Percentiles rank a stretch among this genome's conserved stretches.
These are phyloP conservation scores for Rhynchosporium agropyri DNA, from an alignment of 2,329 filamentous ascomycete species.

Conservation along the genomic window DNA sequence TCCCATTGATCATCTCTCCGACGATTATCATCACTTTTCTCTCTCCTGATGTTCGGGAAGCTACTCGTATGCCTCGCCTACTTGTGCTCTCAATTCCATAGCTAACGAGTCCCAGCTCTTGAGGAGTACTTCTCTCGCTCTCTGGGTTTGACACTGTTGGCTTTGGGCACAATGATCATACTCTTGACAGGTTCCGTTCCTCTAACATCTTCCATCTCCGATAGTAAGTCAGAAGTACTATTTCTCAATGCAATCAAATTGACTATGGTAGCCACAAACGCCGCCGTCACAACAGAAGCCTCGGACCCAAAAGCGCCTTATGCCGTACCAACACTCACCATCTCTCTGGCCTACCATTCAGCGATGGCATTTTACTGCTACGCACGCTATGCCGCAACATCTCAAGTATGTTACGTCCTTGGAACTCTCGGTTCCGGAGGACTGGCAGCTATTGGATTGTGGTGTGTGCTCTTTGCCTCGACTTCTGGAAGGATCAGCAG, in stretches of 20 bases:
- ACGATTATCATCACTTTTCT: slow-evolving; percentile 63
- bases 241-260: slow-evolving; percentile 8
- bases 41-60: slow-evolving; percentile 57
- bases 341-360: slow-evolving; percentile 61
- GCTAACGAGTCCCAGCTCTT: slow-evolving; percentile 21
- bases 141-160: slow-evolving; percentile 60
- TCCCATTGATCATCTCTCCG: slow-evolving; percentile 58
- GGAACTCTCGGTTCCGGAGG: slow-evolving; percentile 53
- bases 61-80: slow-evolving; percentile 50
- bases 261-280: slow-evolving; percentile 32
- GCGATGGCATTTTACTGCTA: slow-evolving; percentile 61
- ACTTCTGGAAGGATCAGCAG: slow-evolving; percentile 59
- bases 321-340: slow-evolving; percentile 60
- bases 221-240: slow-evolving; percentile 30
- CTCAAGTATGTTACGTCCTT: slow-evolving; percentile 54
- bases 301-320: slow-evolving; percentile 55
- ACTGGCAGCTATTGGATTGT: slow-evolving; percentile 59
- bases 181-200: slow-evolving; percentile 67
- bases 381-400: slow-evolving; percentile 55
- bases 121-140: slow-evolving; percentile 46
- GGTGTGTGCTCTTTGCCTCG: slow-evolving; percentile 54
- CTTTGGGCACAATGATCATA: slow-evolving; percentile 57
- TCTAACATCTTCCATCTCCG: slow-evolving; percentile 49
- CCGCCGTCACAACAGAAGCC: slow-evolving; percentile 47
- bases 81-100: neutral